A percentile compares a stretch with the other conserved stretches of the same genome.
Evolutionary conservation across 2,329 filamentous ascomycete genomes (phyloP).

Genomic region (Elsinoe ampelina): DNA sequence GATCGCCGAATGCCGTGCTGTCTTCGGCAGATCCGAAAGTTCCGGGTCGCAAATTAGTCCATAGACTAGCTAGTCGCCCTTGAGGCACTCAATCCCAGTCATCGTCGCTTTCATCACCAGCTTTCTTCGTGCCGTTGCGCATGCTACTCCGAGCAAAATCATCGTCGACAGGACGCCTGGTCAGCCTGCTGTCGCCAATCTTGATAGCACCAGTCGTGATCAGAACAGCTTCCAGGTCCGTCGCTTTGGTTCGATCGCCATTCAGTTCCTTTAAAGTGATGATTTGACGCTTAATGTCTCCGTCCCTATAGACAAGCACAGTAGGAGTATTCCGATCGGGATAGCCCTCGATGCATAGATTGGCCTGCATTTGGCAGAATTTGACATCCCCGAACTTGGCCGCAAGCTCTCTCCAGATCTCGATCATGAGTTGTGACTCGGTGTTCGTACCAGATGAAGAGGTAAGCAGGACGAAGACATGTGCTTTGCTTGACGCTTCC

Average conservation of each 20-base stretch:
- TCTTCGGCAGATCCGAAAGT: no score
- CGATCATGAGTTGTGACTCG: conserved; percentile 72
- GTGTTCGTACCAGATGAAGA: conserved; percentile 69
- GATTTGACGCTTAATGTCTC: conserved; percentile 82
- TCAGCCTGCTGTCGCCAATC: conserved; percentile 67
- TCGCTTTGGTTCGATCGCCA: conserved; percentile 60
- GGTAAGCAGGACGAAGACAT: conserved; percentile 69
- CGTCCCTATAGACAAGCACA: conserved; percentile 83
- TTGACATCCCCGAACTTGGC: conserved; percentile 86
- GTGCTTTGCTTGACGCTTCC: conserved; percentile 65
- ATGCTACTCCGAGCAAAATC: conserved; percentile 52
- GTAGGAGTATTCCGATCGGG: conserved; percentile 92
- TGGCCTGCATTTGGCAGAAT: conserved; percentile 89
- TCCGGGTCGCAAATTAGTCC: no score
- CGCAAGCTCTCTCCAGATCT: conserved; percentile 79
- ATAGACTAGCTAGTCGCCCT: no score
- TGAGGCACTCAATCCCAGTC: conserved; percentile 49
- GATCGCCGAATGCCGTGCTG: no score
- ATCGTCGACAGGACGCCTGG: conserved; percentile 47
- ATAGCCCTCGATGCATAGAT: conserved; percentile 93
- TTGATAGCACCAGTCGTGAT: conserved; percentile 74
- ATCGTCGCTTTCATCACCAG: conserved; percentile 44
- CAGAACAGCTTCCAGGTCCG: conserved; percentile 71
- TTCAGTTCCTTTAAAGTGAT: conserved; percentile 77
- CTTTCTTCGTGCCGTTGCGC: conserved; percentile 44